Evolutionary conservation across 1,284 basidiomycete species (phyloP).

Genomic region (Pseudozyma tsukubaensis): DNA sequence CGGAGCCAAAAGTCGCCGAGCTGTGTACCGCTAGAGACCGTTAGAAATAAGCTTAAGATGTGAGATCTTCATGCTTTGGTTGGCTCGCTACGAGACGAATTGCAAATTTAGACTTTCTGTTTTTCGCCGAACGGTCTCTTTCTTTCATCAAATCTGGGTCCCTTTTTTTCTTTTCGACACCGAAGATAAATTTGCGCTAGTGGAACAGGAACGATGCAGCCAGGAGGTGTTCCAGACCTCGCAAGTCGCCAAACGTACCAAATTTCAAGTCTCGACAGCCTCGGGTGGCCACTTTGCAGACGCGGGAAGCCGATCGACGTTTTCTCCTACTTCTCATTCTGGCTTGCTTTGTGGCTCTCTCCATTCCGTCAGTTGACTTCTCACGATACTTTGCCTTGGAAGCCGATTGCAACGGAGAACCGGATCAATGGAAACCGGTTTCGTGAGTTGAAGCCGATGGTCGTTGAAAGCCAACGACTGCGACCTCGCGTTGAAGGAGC

Average conservation of each 20-base stretch:
- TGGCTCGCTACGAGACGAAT: neutral
- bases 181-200: neutral
- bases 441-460: no score
- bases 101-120: constrained; percentile 4
- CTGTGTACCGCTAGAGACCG: neutral
- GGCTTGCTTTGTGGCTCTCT: neutral
- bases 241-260: neutral
- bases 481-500: no score
- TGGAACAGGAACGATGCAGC: neutral
- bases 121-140: constrained; percentile 4
- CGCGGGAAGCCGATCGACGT: neutral
- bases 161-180: neutral
- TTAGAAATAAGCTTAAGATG: neutral
- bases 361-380: no score
- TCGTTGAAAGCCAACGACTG: no score
- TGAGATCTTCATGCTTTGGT: neutral
- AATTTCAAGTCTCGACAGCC: neutral
- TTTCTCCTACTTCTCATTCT: neutral
- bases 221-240: constrained; percentile 3
- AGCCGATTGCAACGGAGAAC: no score
- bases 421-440: no score
- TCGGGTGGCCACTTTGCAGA: neutral
- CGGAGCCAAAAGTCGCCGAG: constrained; percentile 1
- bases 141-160: neutral
- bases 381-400: no score